Evolutionary conservation across 805 yeast species (phyloP).

Genomic region (Teunomyces atbi): DNA sequence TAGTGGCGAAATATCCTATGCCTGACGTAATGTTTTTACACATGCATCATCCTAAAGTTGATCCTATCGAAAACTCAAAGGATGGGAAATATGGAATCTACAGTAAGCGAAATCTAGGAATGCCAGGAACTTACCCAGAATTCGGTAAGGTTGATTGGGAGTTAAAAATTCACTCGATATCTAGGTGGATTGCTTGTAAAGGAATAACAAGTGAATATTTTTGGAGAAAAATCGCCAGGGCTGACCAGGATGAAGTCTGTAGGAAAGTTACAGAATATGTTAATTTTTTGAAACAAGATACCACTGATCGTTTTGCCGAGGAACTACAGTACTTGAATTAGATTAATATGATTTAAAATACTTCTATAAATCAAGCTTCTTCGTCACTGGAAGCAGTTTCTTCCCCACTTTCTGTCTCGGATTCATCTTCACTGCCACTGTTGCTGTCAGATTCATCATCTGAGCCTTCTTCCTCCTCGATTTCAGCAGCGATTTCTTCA

Average conservation of each 20-base stretch:
- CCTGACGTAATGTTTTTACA: slow-evolving; percentile 21
- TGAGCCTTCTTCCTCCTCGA: slow-evolving; percentile 8
- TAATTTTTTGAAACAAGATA: slow-evolving; percentile 21
- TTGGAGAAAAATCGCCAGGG: slow-evolving; percentile 17
- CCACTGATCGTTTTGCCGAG: slow-evolving; percentile 11
- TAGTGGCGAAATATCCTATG: slow-evolving; percentile 7
- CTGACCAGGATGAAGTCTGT: slow-evolving; percentile 19
- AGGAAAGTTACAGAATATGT: slow-evolving; percentile 19
- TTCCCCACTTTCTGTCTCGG: slow-evolving; percentile 3
- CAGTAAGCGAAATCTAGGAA: slow-evolving; percentile 19
- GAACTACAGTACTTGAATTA: slow-evolving; percentile 5
- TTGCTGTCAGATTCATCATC: slow-evolving; percentile 18
- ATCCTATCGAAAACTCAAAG: slow-evolving; percentile 15
- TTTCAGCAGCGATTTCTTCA: slow-evolving; percentile 49
- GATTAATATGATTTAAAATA: neutral
- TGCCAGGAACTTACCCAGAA: slow-evolving; percentile 14
- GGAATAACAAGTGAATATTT: slow-evolving; percentile 18
- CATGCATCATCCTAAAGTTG: slow-evolving; percentile 20
- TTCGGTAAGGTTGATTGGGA: slow-evolving; percentile 25
- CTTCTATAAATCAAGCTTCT: slow-evolving; percentile 3
- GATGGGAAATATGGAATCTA: slow-evolving; percentile 11
- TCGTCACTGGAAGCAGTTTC: slow-evolving; percentile 3
- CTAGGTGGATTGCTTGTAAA: slow-evolving; percentile 24
- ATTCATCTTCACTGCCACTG: slow-evolving; percentile 22
- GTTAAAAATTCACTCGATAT: slow-evolving; percentile 19